phyloP scores from a whole-genome alignment of 208 protist species.

The Endotrypanum monterogeii region DNA sequence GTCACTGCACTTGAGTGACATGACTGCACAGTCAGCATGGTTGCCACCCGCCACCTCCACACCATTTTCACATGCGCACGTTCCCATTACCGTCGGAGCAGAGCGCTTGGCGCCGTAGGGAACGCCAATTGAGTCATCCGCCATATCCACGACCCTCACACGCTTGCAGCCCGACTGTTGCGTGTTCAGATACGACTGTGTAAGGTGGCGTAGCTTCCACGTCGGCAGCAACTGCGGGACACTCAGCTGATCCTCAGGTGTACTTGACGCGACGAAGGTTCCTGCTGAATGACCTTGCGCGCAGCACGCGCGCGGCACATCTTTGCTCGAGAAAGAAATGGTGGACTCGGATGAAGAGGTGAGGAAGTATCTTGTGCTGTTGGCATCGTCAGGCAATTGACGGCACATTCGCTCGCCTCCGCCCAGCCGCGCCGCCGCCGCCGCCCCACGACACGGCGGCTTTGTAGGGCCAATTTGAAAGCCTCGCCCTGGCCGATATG shows the following conservation, averaged over 20 bases:
- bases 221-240: not conserved
- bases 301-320: not conserved
- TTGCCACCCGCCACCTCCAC: not conserved
- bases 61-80: not conserved
- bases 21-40: not conserved
- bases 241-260: not conserved
- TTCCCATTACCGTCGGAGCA: not conserved
- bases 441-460: not conserved
- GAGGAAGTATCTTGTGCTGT: not conserved
- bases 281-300: not conserved
- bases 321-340: not conserved
- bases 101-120: not conserved
- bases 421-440: not conserved
- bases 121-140: not conserved
- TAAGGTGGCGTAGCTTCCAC: conserved; percentile 3
- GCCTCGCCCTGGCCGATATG: not conserved
- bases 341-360: not conserved
- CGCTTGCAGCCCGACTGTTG: not conserved
- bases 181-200: conserved; percentile 6
- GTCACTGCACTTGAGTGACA: not conserved
- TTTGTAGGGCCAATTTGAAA: conserved; percentile 13
- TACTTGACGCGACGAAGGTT: not conserved
- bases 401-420: not conserved
- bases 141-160: not conserved
- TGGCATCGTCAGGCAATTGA: not conserved